Evolutionary conservation across 2,329 filamentous ascomycete species (phyloP), one percentile per base, ranked within the genome.

Genomic region (Xylaria sp.): DNA sequence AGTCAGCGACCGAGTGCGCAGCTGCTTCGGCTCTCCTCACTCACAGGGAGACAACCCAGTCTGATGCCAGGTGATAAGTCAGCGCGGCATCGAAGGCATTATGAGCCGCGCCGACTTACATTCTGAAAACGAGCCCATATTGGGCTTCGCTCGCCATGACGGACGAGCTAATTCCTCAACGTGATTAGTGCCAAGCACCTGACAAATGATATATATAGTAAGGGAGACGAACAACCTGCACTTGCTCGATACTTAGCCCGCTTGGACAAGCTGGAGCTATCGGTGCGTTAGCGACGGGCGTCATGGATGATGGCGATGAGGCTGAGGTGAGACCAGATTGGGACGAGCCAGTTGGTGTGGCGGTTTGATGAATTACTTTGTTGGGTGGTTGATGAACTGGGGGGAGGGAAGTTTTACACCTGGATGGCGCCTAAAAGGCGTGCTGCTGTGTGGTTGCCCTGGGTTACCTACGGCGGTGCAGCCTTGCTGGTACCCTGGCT

Each of bases 91-190:
- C 38, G 25, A 54, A 54, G 37, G 38, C 38, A 43, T 43, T 54
- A 33, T 37, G 17, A 54, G 25, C 25, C 25, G 37, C 10, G 51
- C 23, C 23, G 13, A 33, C 51, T 43, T 54, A 43, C 51, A 31
- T 54, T 54, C 38, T 54, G 51, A 33, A 54, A 54, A 27, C 51
- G 51, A 23, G 51, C 15, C 51, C 25, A 43, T 43, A 43, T 54
- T 23, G 25, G 51, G 25, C 37, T 54, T 40, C 48, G 35, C 48
- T 52, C 48, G 21, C 48, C 48, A 41, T 52, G 48, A 31, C 48
- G 48, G 48, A 52, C 48, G 35, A 52, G 48, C 48, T 52, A 19
- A 40, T 40, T 31, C 48, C 21, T 52, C 48, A 29, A 52, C 23
- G 48, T 23, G 35, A 27, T 52, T 41, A 52, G 48, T 27, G 23